Base-by-base conservation (phyloP, 805 yeast species). In the Wickerhamiella nectarea region DNA sequence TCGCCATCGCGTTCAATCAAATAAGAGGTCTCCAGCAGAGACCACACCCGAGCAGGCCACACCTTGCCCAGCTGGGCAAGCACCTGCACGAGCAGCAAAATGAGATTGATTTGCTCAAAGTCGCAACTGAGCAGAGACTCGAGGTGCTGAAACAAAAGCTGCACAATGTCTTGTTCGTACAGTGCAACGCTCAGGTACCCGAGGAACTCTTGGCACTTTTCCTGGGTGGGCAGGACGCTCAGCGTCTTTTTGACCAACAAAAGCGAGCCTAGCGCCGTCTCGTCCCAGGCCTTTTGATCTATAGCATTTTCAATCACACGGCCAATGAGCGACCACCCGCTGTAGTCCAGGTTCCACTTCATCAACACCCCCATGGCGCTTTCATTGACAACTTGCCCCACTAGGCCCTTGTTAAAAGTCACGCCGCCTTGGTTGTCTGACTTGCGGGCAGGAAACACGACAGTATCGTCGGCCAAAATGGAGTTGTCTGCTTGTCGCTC, bases 291-390 rank as follows among this genome's bases (percentile, higher is more conserved):
- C 3, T 15, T 15, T 12, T 15, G 21, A 48, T 38, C 56, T 66
- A 52, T 52, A 8, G 79, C 60, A 50, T 80, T 80, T 50, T 81
- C 86, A 25, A 87, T 59, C 0, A 82, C 63, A 53, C 94, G 70
- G 1, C 96, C 96, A 14, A 89, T 53, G 21, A 81, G 61, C 0
- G 94, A 72, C 94, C 96, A 86, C 1, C 96, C 96, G 55, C 78
- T 82, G 57, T 78, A 85, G 3, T 70, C 69, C 56, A 80, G 74
- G 21, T 78, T 63, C 63, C 91, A 86, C 18, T 84, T 70, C 3
- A 81, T 80, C 8, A 63, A 51, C 3, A 74, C 67, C 9, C 43
- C 46, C 11, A 49, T 47, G 8, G 87, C 60, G 3, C 83, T 60
- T 50, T 80, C 78, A 20, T 38, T 43, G n/a, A 43, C 15, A 5